phyloP scores from a whole-genome alignment of 495 filamentous ascomycete species.

The Penicillium ucsense region DNA sequence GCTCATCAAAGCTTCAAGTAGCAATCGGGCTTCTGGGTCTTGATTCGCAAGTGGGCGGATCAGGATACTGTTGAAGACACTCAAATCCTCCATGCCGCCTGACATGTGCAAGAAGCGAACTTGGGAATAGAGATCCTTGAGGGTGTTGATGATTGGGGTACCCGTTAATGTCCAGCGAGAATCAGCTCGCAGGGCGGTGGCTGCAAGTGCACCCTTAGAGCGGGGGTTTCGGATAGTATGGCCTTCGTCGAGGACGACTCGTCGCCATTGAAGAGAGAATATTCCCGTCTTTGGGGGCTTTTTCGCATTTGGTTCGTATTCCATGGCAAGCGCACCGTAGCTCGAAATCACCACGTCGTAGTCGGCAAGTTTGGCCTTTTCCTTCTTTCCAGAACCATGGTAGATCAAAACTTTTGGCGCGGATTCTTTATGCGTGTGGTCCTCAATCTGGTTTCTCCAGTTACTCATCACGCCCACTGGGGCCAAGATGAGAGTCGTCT shows the following conservation, averaged over 20 bases:
- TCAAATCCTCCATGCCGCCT: conserved; percentile 65
- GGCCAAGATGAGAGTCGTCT: conserved; percentile 68
- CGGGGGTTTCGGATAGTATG: conserved; percentile 74
- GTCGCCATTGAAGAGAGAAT: conserved; percentile 64
- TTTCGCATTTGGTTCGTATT: conserved; percentile 28
- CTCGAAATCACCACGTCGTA: conserved; percentile 79
- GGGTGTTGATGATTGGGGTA: conserved; percentile 66
- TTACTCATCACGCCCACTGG: conserved; percentile 89
- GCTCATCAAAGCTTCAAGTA: conserved; percentile 69
- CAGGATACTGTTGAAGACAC: conserved; percentile 67
- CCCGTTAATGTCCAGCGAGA: conserved; percentile 80
- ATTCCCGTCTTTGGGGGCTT: conserved; percentile 34
- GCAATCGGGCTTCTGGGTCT: conserved; percentile 45
- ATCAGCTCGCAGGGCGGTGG: conserved; percentile 53
- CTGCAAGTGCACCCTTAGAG: conserved; percentile 62
- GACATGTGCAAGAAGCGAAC: conserved; percentile 69
- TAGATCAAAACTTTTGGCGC: conserved; percentile 62
- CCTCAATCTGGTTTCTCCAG: conserved; percentile 73
- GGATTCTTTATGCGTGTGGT: conserved; percentile 54
- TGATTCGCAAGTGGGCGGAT: conserved; percentile 59
- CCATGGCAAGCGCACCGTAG: conserved; percentile 53
- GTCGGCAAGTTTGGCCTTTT: conserved; percentile 39
- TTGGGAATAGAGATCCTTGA: conserved; percentile 77
- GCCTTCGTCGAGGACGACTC: conserved; percentile 80
- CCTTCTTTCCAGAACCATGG: conserved; percentile 54